Evolutionary conservation across 2,329 filamentous ascomycete genomes (phyloP), one percentile per base, ranked within the genome.

Genomic region (Aspergillus amoenus): DNA sequence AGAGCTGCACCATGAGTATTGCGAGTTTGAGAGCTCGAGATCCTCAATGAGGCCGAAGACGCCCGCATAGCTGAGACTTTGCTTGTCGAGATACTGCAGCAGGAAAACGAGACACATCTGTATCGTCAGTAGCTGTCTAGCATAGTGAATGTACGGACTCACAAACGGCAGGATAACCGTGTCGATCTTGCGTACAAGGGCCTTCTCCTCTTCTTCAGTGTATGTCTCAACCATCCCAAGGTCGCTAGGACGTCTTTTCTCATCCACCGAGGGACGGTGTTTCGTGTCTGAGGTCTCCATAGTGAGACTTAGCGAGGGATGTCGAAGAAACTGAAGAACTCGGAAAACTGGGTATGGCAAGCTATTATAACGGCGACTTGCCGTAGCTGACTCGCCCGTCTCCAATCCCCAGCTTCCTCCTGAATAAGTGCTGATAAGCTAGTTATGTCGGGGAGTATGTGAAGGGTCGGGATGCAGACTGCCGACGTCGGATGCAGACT

Each of bases 1-100:
- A 2, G 66, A 68, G 15, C 69, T 75, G 30, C 70, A 75, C 81
- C 81, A 82, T 1, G 79, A 81, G 60, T 81, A 83, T 52, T 83
- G 73, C 3, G 64, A 66, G 44, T 73, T 75, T 1, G 73, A 75
- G 61, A 83, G 66, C 0, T 76, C 65, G 7, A 82, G 70, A 56
- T 82, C 80, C 1, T 72, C 71, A 15, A 78, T 75, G 0, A 83
- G 70, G 7, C 79, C 79, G 58, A 67, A 69, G 15, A 70, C 64
- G 0, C 57, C 79, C 76, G 43, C 80, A 64, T 82, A 83, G 60
- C 74, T 79, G 1, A 83, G 69, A 55, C 74, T 79, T 49, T 82
- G 80, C 47, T 69, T 70, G 56, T 70, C 68, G 11, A 68, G 66
- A 79, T 82, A 79, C 47, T 79, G 74, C 5, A 78, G 65, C 44